Conservation (phyloP, 345 rosid species). For the Aquilaria malaccensis region DNA sequence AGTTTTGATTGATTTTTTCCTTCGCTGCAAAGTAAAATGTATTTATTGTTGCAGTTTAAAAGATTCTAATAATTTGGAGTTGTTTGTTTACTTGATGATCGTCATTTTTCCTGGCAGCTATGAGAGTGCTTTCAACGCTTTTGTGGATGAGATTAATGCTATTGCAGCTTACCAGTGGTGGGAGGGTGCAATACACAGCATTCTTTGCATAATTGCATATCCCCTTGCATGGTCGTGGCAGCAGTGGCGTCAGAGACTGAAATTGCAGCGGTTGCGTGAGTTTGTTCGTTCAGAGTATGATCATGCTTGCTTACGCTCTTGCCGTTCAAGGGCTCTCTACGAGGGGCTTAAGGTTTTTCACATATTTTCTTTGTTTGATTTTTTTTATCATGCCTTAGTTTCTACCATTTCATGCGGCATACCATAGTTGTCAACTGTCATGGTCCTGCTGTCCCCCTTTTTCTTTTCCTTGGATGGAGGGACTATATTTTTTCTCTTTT, state of each 20-base stretch:
- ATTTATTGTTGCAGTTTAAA: not conserved
- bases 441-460: not conserved
- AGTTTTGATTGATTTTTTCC: conserved; percentile 14
- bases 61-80: not conserved
- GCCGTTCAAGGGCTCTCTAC: conserved; percentile 97
- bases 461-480: not conserved
- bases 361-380: conserved; percentile 5
- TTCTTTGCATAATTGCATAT: conserved; percentile 71
- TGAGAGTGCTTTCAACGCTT: conserved; percentile 89
- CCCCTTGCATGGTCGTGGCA: conserved; percentile 99
- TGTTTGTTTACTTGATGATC: conserved; percentile 18
- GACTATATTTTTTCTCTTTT: not conserved
- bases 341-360: conserved; percentile 92
- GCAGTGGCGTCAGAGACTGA: conserved; percentile 85
- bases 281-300: conserved; percentile 98
- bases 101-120: conserved; percentile 37
- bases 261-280: conserved; percentile 84
- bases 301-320: conserved; percentile 95
- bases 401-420: not conserved
- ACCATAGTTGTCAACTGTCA: too few relatives aligned
- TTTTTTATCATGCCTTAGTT: not conserved
- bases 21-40: conserved; percentile 4
- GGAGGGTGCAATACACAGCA: conserved; percentile 93
- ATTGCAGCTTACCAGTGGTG: conserved; percentile 98
- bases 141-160: conserved; percentile 95